These are phyloP conservation scores for Ustilago vetiveriae DNA, from an alignment of 1,284 basidiomycete genomes.

Conservation along the genomic window DNA sequence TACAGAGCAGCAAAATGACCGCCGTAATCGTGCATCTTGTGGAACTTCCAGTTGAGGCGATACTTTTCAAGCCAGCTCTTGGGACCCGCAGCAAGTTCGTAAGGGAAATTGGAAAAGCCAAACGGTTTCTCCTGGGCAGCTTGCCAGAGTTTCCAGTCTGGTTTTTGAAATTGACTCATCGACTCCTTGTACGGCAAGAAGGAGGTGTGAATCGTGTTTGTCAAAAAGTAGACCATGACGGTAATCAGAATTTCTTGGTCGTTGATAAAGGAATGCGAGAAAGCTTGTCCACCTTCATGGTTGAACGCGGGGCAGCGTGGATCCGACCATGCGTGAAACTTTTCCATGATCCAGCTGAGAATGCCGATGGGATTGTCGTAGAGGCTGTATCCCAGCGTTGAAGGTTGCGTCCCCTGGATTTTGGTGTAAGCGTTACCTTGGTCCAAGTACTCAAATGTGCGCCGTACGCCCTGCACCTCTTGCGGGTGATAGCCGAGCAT, in stretches of 20 bases:
- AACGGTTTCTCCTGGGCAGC: slow-evolving; percentile 34
- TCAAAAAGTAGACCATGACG: slow-evolving; percentile 50
- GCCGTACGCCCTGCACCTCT: slow-evolving; percentile 27
- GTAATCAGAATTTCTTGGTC: slow-evolving; percentile 50
- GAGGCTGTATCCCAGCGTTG: slow-evolving; percentile 25
- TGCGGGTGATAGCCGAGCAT: slow-evolving; percentile 28
- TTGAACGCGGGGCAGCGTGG: slow-evolving; percentile 52
- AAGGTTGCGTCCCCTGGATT: slow-evolving; percentile 32
- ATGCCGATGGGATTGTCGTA: slow-evolving; percentile 38
- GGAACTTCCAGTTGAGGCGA: slow-evolving; percentile 36
- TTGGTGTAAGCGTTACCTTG: slow-evolving; percentile 28
- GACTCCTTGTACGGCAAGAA: slow-evolving; percentile 51
- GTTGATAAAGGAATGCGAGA: slow-evolving; percentile 26
- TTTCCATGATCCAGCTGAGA: slow-evolving; percentile 45
- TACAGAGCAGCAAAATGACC: slow-evolving; percentile 60
- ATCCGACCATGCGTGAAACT: slow-evolving; percentile 55
- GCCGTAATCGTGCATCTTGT: slow-evolving; percentile 49
- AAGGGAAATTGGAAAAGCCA: slow-evolving; percentile 43
- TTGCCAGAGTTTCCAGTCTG: slow-evolving; percentile 34
- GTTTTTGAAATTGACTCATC: slow-evolving; percentile 6
- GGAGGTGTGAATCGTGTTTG: slow-evolving; percentile 49
- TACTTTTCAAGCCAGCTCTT: slow-evolving; percentile 38
- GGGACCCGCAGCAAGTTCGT: slow-evolving; percentile 42
- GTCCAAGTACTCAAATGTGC: slow-evolving; percentile 24
- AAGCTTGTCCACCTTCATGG: slow-evolving; percentile 2